A percentile compares a stretch with the other conserved stretches of the same genome.
Evolutionary conservation across 306 rosid genomes (phyloP).

Genomic region (Arachis hypogaea): DNA sequence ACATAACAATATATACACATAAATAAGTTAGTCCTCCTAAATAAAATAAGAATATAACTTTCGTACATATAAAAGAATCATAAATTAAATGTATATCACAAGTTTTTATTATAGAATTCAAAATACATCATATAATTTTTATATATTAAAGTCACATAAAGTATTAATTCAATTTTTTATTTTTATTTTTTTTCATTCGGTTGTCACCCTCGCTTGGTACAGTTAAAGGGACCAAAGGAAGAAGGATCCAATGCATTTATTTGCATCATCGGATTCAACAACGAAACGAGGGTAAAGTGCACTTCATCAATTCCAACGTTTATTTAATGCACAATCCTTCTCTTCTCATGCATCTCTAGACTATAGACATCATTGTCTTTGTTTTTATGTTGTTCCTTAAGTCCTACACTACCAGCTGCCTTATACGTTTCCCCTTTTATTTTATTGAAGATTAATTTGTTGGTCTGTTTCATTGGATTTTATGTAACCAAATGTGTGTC

Average conservation of each 20-base stretch:
- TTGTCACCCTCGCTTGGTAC: not conserved
- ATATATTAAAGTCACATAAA: too few relatives aligned
- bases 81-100: too few relatives aligned
- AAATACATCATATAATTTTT: too few relatives aligned
- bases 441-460: too few relatives aligned
- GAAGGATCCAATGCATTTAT: not conserved
- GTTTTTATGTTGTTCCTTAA: not conserved
- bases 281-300: slow-evolving; percentile 10
- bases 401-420: not conserved
- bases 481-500: not conserved
- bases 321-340: not conserved
- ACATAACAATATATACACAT: too few relatives aligned
- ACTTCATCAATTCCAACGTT: slow-evolving; percentile 70
- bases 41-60: too few relatives aligned
- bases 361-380: not conserved
- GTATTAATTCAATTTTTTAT: too few relatives aligned
- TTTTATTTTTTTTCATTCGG: too few relatives aligned
- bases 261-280: not conserved
- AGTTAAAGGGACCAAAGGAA: not conserved
- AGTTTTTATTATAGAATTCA: too few relatives aligned
- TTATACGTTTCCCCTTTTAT: not conserved
- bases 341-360: not conserved
- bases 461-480: not conserved
- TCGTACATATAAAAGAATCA: too few relatives aligned
- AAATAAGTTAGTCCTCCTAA: too few relatives aligned